phyloP scores from a whole-genome alignment of 2,329 filamentous ascomycete genomes.

The Pseudogymnoascus sp. region DNA sequence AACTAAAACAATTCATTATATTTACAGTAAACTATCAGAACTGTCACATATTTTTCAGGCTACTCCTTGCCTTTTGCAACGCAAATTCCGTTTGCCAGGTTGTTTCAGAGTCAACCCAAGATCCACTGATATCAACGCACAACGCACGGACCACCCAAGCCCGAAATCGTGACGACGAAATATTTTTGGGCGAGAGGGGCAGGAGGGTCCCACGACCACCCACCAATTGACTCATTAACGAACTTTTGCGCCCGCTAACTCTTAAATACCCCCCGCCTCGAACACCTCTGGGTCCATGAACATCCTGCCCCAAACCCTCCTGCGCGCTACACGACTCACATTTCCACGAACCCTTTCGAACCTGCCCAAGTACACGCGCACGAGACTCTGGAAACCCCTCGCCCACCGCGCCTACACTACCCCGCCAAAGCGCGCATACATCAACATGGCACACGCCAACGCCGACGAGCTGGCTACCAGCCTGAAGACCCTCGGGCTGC shows the following conservation, averaged over 20 bases:
- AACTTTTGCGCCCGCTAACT: constrained; percentile 4
- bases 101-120: not conserved
- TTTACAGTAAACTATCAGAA: no score
- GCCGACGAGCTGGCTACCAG: constrained; percentile 10
- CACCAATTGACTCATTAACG: not conserved
- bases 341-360: not conserved
- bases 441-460: constrained; percentile 7
- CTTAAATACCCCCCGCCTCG: not conserved
- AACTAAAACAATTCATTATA: no score
- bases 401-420: constrained; percentile 1
- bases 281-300: constrained; percentile 1
- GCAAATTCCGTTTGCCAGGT: not conserved
- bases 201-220: not conserved
- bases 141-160: not conserved
- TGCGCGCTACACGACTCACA: constrained; percentile 1
- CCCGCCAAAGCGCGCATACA: not conserved
- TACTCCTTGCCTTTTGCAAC: not conserved
- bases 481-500: constrained; percentile 23
- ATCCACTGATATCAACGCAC: not conserved
- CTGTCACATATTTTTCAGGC: not conserved
- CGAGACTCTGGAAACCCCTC: not conserved
- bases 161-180: constrained; percentile 1
- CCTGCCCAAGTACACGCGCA: not conserved
- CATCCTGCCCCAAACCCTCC: not conserved
- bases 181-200: constrained; percentile 3